Base-by-base conservation (phyloP, 805 yeast species). In the Ogataea ganodermae region DNA sequence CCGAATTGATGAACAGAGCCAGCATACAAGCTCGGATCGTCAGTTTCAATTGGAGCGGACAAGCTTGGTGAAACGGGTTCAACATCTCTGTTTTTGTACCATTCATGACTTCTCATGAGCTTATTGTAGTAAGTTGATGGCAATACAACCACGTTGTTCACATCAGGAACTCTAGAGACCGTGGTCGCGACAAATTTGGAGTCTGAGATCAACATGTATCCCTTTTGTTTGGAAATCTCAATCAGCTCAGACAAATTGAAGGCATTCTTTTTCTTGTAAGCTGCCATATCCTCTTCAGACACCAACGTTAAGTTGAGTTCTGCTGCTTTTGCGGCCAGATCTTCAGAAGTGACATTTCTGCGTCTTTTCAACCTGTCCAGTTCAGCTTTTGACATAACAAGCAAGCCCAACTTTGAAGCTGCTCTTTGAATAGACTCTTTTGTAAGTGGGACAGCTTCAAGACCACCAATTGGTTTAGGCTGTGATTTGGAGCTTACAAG, bases 51-150 rank as follows among this genome's bases (percentile, higher is more conserved):
- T 22, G 48, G 42, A 9, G 45, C 33, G 28, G 45, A 44, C 8
- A 38, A 45, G 35, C 23, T 21, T 5, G 46, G 46, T 1, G 50
- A 46, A 22, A 42, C 33, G 4, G 41, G 44, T n/a, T 41, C 42
- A 22, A 46, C 27, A 35, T 48, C 58, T 24, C 53, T 57, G 21
- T 45, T 49, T 49, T 66, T 67, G 53, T 55, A 61, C 60, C 63
- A 64, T 23, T 58, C 66, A 48, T 68, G 73, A 45, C 71, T 73
- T 46, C 76, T 73, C 23, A 78, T 61, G 51, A 86, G 65, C 59
- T 79, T 79, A 52, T 78, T 76, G 65, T 83, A 86, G 60, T 84
- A 84, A 1, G 82, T 73, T 5, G 75, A 69, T 5, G 92, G 90
- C 27, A 86, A 60, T 8, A 83, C 81, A 49, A 82, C 83, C 27